Evolutionary conservation across 768 basidiomycete genomes (phyloP).

Genomic region (Multifurca ochricompacta): DNA sequence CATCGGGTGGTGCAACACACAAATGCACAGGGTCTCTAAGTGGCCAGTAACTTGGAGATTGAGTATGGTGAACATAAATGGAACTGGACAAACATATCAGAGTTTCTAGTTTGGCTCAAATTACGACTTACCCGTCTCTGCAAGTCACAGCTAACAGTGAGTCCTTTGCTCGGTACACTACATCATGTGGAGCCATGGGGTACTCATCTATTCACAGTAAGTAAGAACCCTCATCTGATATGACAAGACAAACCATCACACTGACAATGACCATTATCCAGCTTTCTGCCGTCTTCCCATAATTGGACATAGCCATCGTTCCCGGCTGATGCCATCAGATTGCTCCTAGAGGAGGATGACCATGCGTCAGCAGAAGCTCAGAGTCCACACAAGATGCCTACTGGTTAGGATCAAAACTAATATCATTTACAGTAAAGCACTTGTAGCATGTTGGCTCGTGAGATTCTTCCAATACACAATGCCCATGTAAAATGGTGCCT

Average conservation of each 20-base stretch:
- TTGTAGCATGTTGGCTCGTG: slow-evolving; percentile 2
- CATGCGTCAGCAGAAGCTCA: neutral
- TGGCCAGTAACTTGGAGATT: neutral
- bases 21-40: slow-evolving; percentile 10
- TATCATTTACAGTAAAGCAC: slow-evolving; percentile 16
- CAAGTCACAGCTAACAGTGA: slow-evolving; percentile 15
- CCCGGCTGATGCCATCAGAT: slow-evolving; percentile 16
- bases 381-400: neutral
- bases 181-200: slow-evolving; percentile 11
- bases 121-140: slow-evolving; percentile 12
- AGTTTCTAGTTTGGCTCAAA: neutral
- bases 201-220: slow-evolving; percentile 8
- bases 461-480: slow-evolving; percentile 1
- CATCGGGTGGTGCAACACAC: slow-evolving; percentile 3
- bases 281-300: slow-evolving; percentile 9
- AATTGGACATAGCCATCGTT: slow-evolving; percentile 13
- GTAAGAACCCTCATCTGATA: neutral
- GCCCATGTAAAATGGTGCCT: slow-evolving; percentile 16
- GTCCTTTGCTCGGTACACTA: slow-evolving; percentile 9
- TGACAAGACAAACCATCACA: neutral
- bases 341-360: neutral
- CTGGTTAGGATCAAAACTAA: slow-evolving; percentile 20
- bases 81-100: neutral
- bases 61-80: slow-evolving; percentile 9
- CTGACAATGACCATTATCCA: slow-evolving; percentile 1